phyloP scores from a whole-genome alignment of 768 basidiomycete genomes.

The Chlorophyllum brunneum region DNA sequence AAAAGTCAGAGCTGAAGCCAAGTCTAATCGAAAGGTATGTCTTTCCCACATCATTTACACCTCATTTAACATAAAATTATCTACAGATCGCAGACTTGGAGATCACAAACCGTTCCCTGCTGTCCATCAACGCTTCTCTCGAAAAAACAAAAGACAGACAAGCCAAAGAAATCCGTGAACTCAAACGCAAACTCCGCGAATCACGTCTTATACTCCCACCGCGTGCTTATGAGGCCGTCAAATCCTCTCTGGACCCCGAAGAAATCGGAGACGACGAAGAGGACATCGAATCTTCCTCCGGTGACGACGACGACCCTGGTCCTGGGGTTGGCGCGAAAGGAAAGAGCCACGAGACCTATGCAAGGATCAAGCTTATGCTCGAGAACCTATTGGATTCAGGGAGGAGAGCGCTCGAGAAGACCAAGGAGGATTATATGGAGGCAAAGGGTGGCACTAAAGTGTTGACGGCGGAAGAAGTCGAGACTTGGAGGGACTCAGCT shows the following conservation, averaged over 20 bases:
- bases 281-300: constrained; percentile 36
- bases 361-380: constrained; percentile 59
- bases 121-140: constrained; percentile 79
- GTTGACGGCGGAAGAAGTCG: constrained; percentile 68
- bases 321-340: constrained; percentile 15
- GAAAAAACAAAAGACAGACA: constrained; percentile 80
- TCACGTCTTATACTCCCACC: constrained; percentile 77
- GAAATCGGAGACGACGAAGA: constrained; percentile 43
- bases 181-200: constrained; percentile 79
- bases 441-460: constrained; percentile 58
- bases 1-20: constrained; percentile 67
- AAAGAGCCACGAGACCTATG: constrained; percentile 53
- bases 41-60: not conserved
- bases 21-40: constrained; percentile 81
- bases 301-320: constrained; percentile 30
- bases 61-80: not conserved
- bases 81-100: constrained; percentile 85
- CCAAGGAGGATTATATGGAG: constrained; percentile 46
- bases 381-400: constrained; percentile 60
- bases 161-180: constrained; percentile 79
- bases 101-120: constrained; percentile 83
- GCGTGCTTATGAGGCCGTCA: constrained; percentile 50
- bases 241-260: constrained; percentile 42
- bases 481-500: constrained; percentile 45
- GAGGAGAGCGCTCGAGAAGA: constrained; percentile 56